A percentile compares a stretch with the other conserved stretches of the same genome.
Evolutionary conservation across 306 rosid genomes (phyloP).

Genomic region (Cucurbita moschata): DNA sequence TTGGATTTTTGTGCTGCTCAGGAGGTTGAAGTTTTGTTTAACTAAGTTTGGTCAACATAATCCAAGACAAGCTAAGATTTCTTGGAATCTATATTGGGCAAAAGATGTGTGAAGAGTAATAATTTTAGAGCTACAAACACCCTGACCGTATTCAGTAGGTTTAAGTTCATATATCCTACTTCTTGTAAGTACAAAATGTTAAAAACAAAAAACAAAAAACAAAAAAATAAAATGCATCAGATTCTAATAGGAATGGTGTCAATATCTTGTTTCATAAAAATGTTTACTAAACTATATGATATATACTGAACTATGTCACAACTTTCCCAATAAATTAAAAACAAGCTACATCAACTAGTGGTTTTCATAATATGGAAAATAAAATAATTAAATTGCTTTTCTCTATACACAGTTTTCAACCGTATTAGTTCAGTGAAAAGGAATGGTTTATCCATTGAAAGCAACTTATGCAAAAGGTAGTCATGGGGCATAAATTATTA

Average conservation of each 20-base stretch:
- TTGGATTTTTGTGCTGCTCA: not conserved
- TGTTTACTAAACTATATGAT: not conserved
- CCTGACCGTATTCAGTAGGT: too few relatives aligned
- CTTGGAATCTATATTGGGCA: not conserved
- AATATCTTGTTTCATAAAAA: not conserved
- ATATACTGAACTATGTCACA: not conserved
- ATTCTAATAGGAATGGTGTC: not conserved
- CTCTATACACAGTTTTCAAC: not conserved
- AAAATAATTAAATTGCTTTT: not conserved
- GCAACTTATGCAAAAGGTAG: not conserved
- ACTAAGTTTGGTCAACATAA: not conserved
- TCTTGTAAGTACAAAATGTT: too few relatives aligned
- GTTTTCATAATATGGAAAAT: not conserved
- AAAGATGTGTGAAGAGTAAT: not conserved
- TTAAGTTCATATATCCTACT: too few relatives aligned
- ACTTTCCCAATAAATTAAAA: not conserved
- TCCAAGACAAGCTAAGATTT: not conserved
- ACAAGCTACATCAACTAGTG: not conserved
- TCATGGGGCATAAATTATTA: too few relatives aligned
- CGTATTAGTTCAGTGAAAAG: not conserved
- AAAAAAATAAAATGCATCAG: not conserved
- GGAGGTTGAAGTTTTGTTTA: not conserved
- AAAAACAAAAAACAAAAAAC: too few relatives aligned
- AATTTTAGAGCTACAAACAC: not conserved
- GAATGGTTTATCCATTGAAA: not conserved